Evolutionary conservation across 768 basidiomycete species (phyloP).

Genomic region (Hemileccinum impolitum): DNA sequence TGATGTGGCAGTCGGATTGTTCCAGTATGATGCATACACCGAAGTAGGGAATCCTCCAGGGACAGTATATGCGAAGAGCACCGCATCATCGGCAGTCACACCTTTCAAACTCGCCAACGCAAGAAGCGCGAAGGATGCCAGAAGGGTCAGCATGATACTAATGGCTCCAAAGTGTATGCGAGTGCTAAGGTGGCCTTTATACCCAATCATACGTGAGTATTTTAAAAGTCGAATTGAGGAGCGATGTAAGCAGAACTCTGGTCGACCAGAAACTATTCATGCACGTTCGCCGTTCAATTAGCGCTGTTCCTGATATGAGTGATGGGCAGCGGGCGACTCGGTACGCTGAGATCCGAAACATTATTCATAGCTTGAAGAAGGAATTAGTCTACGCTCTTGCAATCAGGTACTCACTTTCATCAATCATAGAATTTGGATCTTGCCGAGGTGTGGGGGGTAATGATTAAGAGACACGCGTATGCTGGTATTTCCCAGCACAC

Average conservation of each 20-base stretch:
- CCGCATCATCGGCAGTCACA: constrained; percentile 7
- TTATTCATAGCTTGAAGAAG: neutral
- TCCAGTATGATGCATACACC: constrained; percentile 59
- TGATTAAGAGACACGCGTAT: neutral
- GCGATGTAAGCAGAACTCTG: no score
- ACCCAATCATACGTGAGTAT: neutral
- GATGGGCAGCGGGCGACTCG: no score
- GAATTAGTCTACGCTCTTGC: neutral
- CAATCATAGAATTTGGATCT: neutral
- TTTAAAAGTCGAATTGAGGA: neutral
- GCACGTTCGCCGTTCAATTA: neutral
- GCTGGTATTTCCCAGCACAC: constrained; percentile 1
- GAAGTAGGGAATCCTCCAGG: constrained; percentile 63
- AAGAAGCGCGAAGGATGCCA: constrained; percentile 11
- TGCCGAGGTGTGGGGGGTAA: neutral
- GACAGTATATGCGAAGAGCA: constrained; percentile 47
- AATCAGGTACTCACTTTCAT: neutral
- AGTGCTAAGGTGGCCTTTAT: neutral
- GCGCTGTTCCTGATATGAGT: neutral
- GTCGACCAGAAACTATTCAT: neutral
- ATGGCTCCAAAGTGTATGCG: neutral
- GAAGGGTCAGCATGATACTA: constrained; percentile 13
- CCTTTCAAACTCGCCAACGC: constrained; percentile 1
- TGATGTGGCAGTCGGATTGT: constrained; percentile 63
- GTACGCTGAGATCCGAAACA: no score